These are phyloP conservation scores for Melampsora americana DNA, from an alignment of 1,284 basidiomycete genomes.

Conservation along the genomic window DNA sequence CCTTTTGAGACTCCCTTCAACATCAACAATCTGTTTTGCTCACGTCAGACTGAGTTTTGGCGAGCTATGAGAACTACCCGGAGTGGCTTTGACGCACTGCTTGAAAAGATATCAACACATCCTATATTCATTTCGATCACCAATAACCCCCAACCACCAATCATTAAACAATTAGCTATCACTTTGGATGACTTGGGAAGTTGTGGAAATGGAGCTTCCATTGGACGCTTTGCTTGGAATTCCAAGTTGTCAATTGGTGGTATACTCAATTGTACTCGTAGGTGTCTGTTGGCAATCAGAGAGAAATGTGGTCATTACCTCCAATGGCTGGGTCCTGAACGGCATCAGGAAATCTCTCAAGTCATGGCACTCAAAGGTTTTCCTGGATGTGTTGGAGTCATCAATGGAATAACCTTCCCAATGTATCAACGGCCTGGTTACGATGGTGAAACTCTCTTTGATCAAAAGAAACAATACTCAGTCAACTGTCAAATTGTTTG, in stretches of 20 bases:
- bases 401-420: not conserved
- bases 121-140: not conserved
- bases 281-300: not conserved
- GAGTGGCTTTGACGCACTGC: not conserved
- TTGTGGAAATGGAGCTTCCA: slow-evolving; percentile 19
- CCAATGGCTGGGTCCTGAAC: not conserved
- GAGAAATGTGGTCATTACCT: not conserved
- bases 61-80: too few relatives aligned
- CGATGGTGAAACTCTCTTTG: slow-evolving; percentile 16
- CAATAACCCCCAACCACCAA: not conserved
- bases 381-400: not conserved
- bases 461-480: slow-evolving; percentile 9
- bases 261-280: not conserved
- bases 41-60: too few relatives aligned
- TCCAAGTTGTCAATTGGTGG: not conserved
- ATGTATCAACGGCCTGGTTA: slow-evolving; percentile 8
- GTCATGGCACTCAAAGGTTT: slow-evolving; percentile 10
- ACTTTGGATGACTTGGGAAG: slow-evolving; percentile 12
- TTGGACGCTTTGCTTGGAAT: slow-evolving; percentile 8
- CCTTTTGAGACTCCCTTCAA: too few relatives aligned
- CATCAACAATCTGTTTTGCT: too few relatives aligned
- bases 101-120: not conserved
- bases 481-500: slow-evolving; percentile 12
- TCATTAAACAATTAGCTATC: slow-evolving; percentile 11
- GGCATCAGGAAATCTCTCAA: not conserved